phyloP scores from a whole-genome alignment of 1,284 basidiomycete species.

The Leccinum fuscescens region DNA sequence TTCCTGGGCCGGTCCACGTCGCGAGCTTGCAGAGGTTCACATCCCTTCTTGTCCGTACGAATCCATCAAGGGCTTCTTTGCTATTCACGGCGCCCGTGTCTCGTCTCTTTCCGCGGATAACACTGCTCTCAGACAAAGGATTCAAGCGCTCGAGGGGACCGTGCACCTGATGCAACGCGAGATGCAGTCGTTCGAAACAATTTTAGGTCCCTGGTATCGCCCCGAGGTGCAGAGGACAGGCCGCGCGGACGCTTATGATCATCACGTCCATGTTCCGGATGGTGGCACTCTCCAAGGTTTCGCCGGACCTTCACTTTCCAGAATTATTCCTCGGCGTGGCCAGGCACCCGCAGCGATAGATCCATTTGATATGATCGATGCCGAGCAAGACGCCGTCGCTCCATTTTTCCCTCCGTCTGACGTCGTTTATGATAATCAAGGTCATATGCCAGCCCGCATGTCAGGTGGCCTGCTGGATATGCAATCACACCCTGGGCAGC shows the following conservation, averaged over 20 bases:
- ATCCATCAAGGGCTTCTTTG: conserved; percentile 58
- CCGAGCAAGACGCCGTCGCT: conserved; percentile 41
- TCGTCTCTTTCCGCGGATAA: conserved; percentile 58
- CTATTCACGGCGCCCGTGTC: conserved; percentile 44
- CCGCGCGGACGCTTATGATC: conserved; percentile 8
- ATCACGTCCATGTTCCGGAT: conserved; percentile 13
- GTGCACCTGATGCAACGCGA: conserved; percentile 51
- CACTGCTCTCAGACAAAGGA: conserved; percentile 48
- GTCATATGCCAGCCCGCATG: conserved; percentile 18
- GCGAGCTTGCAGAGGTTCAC: conserved; percentile 42
- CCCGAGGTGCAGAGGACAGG: conserved; percentile 21
- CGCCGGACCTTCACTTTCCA: conserved; percentile 16
- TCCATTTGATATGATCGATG: conserved; percentile 18
- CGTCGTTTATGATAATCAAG: conserved; percentile 16
- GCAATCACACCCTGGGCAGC: conserved; percentile 25
- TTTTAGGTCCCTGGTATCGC: conserved; percentile 67
- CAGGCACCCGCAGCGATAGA: conserved; percentile 15
- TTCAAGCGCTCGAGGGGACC: conserved; percentile 53
- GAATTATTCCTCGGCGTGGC: conserved; percentile 16
- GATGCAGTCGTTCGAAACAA: conserved; percentile 45
- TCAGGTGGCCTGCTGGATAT: conserved; percentile 20
- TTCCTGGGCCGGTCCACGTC: conserved; percentile 49
- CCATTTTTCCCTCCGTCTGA: conserved; percentile 48
- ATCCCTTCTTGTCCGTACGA: conserved; percentile 57
- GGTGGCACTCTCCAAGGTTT: conserved; percentile 10